These are phyloP conservation scores for Rutstroemia sp. DNA, from an alignment of 2,329 filamentous ascomycete species.

Conservation along the genomic window DNA sequence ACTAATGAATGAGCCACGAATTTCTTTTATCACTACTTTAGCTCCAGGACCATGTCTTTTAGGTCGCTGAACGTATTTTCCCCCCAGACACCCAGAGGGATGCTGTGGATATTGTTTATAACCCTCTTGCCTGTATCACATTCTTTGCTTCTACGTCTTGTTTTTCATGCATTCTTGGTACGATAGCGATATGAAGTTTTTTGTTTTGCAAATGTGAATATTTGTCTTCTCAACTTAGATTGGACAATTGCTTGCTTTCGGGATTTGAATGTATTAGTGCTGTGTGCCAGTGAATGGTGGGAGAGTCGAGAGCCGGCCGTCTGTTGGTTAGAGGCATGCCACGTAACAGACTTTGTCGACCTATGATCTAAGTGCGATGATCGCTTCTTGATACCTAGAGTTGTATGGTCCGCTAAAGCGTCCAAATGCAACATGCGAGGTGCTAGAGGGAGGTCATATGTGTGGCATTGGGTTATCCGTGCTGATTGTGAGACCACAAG, in stretches of 20 bases:
- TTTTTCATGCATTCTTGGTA: neutral
- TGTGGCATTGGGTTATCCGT: too few species aligned
- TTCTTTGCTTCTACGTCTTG: neutral
- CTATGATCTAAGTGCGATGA: neutral
- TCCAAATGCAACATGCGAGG: neutral
- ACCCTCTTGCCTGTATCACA: neutral
- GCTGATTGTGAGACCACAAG: too few species aligned
- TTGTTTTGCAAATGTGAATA: neutral
- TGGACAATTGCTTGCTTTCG: neutral
- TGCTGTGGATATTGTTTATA: neutral
- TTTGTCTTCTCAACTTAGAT: neutral
- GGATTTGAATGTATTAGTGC: neutral
- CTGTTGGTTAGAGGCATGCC: neutral
- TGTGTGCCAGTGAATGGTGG: neutral
- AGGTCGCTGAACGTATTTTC: too few species aligned
- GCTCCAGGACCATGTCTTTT: too few species aligned
- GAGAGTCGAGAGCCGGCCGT: neutral
- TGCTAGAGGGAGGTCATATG: too few species aligned
- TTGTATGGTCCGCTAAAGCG: neutral
- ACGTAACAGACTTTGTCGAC: neutral
- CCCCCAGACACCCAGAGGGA: too few species aligned
- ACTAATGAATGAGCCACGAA: constrained; percentile 5
- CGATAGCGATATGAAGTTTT: neutral
- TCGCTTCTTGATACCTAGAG: neutral
- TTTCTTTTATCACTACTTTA: neutral